Evolutionary conservation across 257 asterid species (phyloP).

Genomic region (Penstemon davidsonii): DNA sequence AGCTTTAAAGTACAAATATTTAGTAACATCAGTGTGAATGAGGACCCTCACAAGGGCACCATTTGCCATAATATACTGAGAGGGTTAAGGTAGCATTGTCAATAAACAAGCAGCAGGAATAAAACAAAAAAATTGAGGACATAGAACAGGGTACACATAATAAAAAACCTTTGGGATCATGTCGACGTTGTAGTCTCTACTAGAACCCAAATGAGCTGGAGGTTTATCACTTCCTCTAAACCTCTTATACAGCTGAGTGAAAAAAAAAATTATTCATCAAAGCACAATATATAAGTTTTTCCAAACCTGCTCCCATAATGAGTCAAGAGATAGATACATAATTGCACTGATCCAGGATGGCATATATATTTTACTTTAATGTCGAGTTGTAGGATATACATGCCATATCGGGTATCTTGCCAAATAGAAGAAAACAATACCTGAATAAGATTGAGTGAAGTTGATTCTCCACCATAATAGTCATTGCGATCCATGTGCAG

Average conservation of each 20-base stretch:
- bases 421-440: conserved; percentile 27
- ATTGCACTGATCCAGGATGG: neutral
- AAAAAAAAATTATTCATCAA: conserved; percentile 8
- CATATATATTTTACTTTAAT: conserved; percentile 12
- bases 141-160: conserved; percentile 15
- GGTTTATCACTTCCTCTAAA: conserved; percentile 90
- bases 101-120: conserved; percentile 18
- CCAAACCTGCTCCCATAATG: too few relatives aligned
- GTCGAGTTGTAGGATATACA: too few relatives aligned
- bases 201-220: conserved; percentile 82
- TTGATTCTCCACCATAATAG: conserved; percentile 68
- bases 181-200: conserved; percentile 94
- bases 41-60: conserved; percentile 92
- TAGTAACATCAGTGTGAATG: conserved; percentile 92
- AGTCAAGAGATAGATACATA: too few relatives aligned
- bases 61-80: conserved; percentile 95
- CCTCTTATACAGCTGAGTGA: conserved; percentile 72
- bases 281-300: neutral
- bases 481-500: conserved; percentile 72
- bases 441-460: conserved; percentile 67
- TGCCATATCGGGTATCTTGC: neutral
- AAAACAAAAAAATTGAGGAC: neutral
- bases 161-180: conserved; percentile 87
- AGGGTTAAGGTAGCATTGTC: conserved; percentile 20
- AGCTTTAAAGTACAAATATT: conserved; percentile 88